Conservation (phyloP, 495 filamentous ascomycete species). For the Aspergillus ostianus region DNA sequence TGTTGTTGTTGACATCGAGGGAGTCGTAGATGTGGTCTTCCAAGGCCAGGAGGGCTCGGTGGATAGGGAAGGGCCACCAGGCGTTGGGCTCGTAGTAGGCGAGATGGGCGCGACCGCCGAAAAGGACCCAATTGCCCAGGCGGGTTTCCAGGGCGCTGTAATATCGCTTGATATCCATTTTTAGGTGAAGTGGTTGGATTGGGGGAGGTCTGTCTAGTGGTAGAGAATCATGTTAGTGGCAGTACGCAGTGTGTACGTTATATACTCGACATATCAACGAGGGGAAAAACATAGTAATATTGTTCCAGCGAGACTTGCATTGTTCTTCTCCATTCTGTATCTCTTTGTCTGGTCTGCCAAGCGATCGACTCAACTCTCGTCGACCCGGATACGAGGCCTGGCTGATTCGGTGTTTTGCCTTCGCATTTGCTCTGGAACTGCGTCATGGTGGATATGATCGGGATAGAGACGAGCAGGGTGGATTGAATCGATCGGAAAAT, state of each 20-base stretch:
- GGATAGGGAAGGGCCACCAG: slow-evolving; percentile 48
- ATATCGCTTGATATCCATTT: slow-evolving; percentile 27
- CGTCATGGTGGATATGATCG: no score
- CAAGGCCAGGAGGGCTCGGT: slow-evolving; percentile 41
- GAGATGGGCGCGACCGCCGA: slow-evolving; percentile 50
- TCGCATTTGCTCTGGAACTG: no score
- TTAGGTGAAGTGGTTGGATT: neutral
- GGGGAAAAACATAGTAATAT: neutral
- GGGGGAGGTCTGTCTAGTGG: neutral
- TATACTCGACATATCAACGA: neutral
- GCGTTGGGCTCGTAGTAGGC: slow-evolving; percentile 42
- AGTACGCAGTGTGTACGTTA: neutral
- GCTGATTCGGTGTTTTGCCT: no score
- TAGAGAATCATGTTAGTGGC: neutral
- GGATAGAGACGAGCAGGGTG: no score
- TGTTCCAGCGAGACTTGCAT: neutral
- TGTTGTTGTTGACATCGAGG: slow-evolving; percentile 24
- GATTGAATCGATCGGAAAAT: no score
- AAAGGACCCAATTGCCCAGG: slow-evolving; percentile 45
- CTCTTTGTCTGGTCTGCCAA: no score
- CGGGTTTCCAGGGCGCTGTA: slow-evolving; percentile 45
- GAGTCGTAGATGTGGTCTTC: slow-evolving; percentile 45
- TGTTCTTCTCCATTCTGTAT: no score
- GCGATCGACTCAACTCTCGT: no score
- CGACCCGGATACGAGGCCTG: neutral